Evolutionary conservation across 2,329 filamentous ascomycete genomes (phyloP).

Genomic region (Periconia macrospinosa): DNA sequence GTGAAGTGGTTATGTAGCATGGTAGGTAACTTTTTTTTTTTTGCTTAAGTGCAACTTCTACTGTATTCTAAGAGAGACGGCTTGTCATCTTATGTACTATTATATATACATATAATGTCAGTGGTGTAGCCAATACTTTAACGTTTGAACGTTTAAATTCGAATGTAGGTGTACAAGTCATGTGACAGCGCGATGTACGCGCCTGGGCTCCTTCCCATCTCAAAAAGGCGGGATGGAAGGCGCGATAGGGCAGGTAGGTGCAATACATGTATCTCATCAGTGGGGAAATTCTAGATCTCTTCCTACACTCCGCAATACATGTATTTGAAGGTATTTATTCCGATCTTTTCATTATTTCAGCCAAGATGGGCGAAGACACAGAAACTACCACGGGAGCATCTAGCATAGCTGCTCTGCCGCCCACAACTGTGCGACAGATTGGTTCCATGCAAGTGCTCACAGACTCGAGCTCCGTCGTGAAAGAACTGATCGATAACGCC

Average conservation of each 20-base stretch:
- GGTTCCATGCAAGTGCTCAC: slow-evolving; percentile 64
- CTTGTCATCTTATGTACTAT: too few relatives aligned
- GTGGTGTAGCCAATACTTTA: too few relatives aligned
- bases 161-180: slow-evolving; percentile 5
- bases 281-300: not conserved
- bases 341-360: not conserved
- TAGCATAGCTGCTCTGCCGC: slow-evolving; percentile 46
- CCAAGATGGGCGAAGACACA: not conserved
- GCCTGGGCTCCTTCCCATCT: slow-evolving; percentile 15
- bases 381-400: slow-evolving; percentile 6
- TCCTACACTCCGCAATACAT: not conserved
- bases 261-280: not conserved
- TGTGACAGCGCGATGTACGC: slow-evolving; percentile 16
- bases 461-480: slow-evolving; percentile 65
- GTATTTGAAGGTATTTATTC: not conserved
- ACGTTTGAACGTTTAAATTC: too few relatives aligned
- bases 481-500: slow-evolving; percentile 78
- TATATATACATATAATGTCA: too few relatives aligned
- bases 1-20: too few relatives aligned
- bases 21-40: too few relatives aligned
- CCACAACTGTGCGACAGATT: slow-evolving; percentile 55
- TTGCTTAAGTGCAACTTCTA: too few relatives aligned
- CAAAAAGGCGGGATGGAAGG: not conserved
- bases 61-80: too few relatives aligned
- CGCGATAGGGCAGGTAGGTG: not conserved